These are phyloP conservation scores for Volvariella surrecta DNA, from an alignment of 1,284 basidiomycete genomes.

Conservation along the genomic window DNA sequence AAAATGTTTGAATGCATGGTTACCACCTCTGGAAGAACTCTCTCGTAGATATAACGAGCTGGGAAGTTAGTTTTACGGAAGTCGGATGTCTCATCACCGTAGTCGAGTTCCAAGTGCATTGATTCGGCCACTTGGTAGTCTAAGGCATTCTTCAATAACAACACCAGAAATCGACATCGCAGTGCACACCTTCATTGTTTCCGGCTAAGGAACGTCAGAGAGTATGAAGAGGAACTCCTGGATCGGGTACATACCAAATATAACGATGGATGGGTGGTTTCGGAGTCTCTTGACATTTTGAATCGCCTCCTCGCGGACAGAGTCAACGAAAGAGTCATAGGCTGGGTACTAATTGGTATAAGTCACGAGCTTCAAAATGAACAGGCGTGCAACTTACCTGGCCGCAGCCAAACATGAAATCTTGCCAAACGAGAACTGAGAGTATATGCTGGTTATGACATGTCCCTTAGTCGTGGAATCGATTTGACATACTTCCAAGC, in stretches of 20 bases:
- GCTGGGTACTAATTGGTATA: conserved; percentile 54
- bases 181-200: conserved; percentile 70
- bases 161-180: not conserved
- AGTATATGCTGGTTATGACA: conserved; percentile 7
- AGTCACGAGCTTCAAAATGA: conserved; percentile 3
- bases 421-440: conserved; percentile 82
- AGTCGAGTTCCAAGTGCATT: conserved; percentile 69
- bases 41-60: conserved; percentile 82
- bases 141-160: conserved; percentile 15
- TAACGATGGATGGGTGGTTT: conserved; percentile 74
- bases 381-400: conserved; percentile 31
- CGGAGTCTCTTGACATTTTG: conserved; percentile 69
- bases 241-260: conserved; percentile 50
- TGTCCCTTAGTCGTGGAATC: too few species aligned
- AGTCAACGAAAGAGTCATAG: conserved; percentile 60
- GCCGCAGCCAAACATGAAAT: conserved; percentile 85
- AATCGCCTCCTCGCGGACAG: conserved; percentile 61
- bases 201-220: conserved; percentile 49
- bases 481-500: conserved; percentile 49
- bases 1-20: conserved; percentile 52
- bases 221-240: conserved; percentile 3
- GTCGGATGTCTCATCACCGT: conserved; percentile 73
- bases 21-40: conserved; percentile 69
- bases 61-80: conserved; percentile 81
- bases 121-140: conserved; percentile 82